Evolutionary conservation across 1,284 basidiomycete genomes (phyloP).

Genomic region (Rugosomyces carneus): DNA sequence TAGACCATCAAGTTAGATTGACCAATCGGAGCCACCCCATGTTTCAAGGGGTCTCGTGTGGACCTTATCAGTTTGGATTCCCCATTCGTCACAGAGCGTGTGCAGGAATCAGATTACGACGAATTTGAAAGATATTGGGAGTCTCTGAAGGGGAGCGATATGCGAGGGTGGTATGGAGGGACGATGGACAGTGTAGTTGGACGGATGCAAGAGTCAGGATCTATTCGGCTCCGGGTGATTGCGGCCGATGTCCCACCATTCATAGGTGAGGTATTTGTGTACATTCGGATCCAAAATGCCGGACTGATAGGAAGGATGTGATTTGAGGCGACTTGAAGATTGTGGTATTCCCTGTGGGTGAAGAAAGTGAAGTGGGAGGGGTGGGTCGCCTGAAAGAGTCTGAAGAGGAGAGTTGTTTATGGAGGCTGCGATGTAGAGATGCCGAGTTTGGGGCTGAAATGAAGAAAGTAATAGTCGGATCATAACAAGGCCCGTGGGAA

Average conservation of each 20-base stretch:
- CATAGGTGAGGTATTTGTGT: conserved; percentile 36
- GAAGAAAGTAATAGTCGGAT: conserved; percentile 23
- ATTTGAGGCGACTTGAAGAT: conserved; percentile 59
- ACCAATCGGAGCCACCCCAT: background rate
- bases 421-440: conserved; percentile 59
- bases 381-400: conserved; percentile 55
- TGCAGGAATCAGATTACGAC: conserved; percentile 5
- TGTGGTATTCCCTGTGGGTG: conserved; percentile 30
- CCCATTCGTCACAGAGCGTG: conserved; percentile 50
- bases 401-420: conserved; percentile 67
- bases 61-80: conserved; percentile 69
- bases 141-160: conserved; percentile 36
- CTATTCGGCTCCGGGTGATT: conserved; percentile 41
- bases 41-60: conserved; percentile 32
- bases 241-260: conserved; percentile 52
- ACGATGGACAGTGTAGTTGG: conserved; percentile 47
- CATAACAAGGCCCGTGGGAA: conserved; percentile 4
- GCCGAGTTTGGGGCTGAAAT: conserved; percentile 30
- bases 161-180: conserved; percentile 62
- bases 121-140: conserved; percentile 53
- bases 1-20: background rate
- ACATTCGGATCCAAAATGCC: conserved; percentile 11
- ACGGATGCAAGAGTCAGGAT: conserved; percentile 43
- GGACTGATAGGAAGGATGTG: conserved; percentile 5
- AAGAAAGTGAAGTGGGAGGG: conserved; percentile 9